Evolutionary conservation across 495 filamentous ascomycete genomes (phyloP), one percentile per base, ranked within the genome.

Genomic region (Cryomyces minteri): DNA sequence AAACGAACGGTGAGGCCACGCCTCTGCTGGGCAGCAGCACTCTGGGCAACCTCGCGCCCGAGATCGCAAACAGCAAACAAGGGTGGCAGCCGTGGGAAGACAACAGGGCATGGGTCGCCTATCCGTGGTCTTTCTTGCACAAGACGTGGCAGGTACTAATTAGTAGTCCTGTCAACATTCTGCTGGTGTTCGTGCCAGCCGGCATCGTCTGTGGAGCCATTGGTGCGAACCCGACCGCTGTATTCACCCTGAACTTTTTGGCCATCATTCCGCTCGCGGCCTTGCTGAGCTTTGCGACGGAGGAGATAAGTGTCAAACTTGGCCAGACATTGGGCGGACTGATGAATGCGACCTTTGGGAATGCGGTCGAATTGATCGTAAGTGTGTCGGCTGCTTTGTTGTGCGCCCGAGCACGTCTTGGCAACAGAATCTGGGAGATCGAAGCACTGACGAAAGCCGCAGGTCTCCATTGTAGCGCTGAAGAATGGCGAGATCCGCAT

Each of bases 291-390:
- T 94, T 94, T 62, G 90, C 90, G 39, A 98, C 90, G 0, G 90
- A 95, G 65, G 85, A 98, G 61, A 70, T 98, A 48, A 77, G 84
- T 5, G 70, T 72, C 8, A 79, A 80, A 42, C 70, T 95, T 47
- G 90, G 90, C 12, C 80, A 95, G 61, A 88, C 90, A 0, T 58
- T 96, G 32, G 90, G 90, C 37, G 90, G 90, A 0, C 63, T 98
- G 52, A 72, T 95, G 58, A 98, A 98, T 68, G 90, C 90, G 29
- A 92, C 84, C 5, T 94, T 94, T 65, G 90, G 90, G 37, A 98
- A 98, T 69, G 90, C 90, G 0, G 88, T 95, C n/a, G 90, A 98
- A 56, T 63, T 96, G 54, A 98, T 98, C 67, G 90, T 94, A 68
- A 56, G 82, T 58, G 5, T 28, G 18, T 2, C 18, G 18, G 18